Conservation (phyloP, 371 early-diverging fungal species). For the Lichtheimia hyalospora region DNA sequence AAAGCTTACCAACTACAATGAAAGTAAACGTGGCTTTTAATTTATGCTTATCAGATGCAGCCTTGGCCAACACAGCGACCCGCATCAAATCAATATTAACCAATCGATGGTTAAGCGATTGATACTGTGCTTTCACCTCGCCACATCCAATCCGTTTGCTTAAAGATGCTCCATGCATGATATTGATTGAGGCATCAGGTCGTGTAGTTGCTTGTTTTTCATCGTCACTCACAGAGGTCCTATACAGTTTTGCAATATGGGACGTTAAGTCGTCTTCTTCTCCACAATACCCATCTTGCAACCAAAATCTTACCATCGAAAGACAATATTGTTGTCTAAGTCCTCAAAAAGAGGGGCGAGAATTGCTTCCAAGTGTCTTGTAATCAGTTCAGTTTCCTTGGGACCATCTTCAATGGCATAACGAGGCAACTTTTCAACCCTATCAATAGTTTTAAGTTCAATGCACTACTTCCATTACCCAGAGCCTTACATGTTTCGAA, state of each 20-base stretch:
- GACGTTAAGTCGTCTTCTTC: too few species aligned
- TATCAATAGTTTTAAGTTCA: conserved; percentile 11
- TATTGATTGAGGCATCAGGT: conserved; percentile 27
- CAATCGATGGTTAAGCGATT: conserved; percentile 18
- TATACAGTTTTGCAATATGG: conserved; percentile 2
- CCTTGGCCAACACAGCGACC: conserved; percentile 14
- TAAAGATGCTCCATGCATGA: conserved; percentile 16
- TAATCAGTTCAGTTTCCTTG: conserved; percentile 19
- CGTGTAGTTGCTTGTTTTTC: conserved; percentile 12
- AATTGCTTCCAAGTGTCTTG: conserved; percentile 11
- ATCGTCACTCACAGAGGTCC: conserved; percentile 21
- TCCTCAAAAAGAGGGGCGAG: conserved; percentile 12
- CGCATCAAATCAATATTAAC: conserved; percentile 19
- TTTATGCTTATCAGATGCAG: conserved; percentile 23
- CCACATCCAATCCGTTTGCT: conserved; percentile 17
- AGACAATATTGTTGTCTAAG: conserved; percentile 3
- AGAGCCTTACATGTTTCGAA: conserved; percentile 11
- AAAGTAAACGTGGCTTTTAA: conserved; percentile 11
- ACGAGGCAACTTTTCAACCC: conserved; percentile 16
- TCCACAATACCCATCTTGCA: too few species aligned
- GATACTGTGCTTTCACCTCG: conserved; percentile 24
- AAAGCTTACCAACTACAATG: conserved; percentile 9
- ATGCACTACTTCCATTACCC: background rate
- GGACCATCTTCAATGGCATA: conserved; percentile 15
- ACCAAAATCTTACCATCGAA: conserved; percentile 6